Evolutionary conservation across 495 filamentous ascomycete species (phyloP), one percentile per base, ranked within the genome.

Genomic region (Xylaria telfairii): DNA sequence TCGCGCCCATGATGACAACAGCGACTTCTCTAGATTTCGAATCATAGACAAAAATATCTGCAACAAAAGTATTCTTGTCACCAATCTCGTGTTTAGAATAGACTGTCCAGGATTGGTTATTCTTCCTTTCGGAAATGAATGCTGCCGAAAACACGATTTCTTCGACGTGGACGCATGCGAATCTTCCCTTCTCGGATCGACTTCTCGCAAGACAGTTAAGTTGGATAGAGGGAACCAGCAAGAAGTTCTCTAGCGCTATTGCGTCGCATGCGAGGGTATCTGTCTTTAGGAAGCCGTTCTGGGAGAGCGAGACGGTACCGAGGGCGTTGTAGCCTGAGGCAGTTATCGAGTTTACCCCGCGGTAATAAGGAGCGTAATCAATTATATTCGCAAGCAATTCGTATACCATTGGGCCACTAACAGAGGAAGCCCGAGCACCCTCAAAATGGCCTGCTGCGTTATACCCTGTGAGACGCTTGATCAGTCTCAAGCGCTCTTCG

Each of bases 1-100:
- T 61, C 12, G 74, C 78, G 13, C 79, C 81, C 24, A 83, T 54
- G 17, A 81, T 59, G 7, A 75, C 64, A 28, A 81, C 26, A 2
- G 80, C 68, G 6, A 73, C 56, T 0, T 75, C 47, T 5, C 72
- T 68, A 0, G 67, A 69, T 0, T 39, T 30, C 1, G 64, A 30
- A 42, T 83, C 77, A 34, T 74, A 74, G 5, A 81, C 78, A 39
- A 81, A 83, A 12, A 83, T 75, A 60, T 84, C 81, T 62, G 80
- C 81, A 6, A 69, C 51, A 46, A 76, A 64, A 3, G 54, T 70
- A 17, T 68, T 73, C 70, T 77, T 54, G 19, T 59, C 56, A 12
- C 68, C 63, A 1, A 60, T 30, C 26, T 67, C 68, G 65, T 78
- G 44, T n/a, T 71, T 75, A 10, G 75, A 78, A 47, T 75, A 77